phyloP scores from a whole-genome alignment of 768 basidiomycete genomes.

The Suillus americanus region DNA sequence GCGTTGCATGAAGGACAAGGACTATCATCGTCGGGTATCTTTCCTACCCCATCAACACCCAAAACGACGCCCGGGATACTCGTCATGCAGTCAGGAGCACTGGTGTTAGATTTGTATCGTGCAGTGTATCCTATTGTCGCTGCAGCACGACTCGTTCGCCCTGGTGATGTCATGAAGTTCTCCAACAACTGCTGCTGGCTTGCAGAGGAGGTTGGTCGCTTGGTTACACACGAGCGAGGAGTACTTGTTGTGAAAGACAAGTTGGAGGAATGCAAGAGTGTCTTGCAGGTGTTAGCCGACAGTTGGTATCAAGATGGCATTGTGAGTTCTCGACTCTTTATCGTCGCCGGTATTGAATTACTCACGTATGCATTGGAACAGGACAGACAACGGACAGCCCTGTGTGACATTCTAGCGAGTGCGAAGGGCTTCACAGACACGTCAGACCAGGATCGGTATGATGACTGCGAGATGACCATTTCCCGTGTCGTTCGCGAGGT shows the following conservation, averaged over 20 bases:
- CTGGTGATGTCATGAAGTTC: conserved; percentile 66
- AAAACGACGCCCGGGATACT: conserved; percentile 47
- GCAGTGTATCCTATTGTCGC: conserved; percentile 74
- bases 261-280: conserved; percentile 49
- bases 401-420: conserved; percentile 46
- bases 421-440: conserved; percentile 70
- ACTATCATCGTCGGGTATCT: conserved; percentile 56
- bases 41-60: conserved; percentile 35
- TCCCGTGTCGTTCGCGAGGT: conserved; percentile 63
- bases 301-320: conserved; percentile 72
- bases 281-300: conserved; percentile 56
- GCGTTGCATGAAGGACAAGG: conserved; percentile 67
- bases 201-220: conserved; percentile 41
- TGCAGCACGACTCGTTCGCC: conserved; percentile 43
- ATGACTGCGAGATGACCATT: conserved; percentile 72
- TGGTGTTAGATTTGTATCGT: conserved; percentile 75
- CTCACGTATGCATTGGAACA: conserved; percentile 6
- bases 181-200: conserved; percentile 83
- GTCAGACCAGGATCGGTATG: conserved; percentile 70
- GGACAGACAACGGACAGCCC: conserved; percentile 21
- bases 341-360: background rate
- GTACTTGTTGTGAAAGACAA: conserved; percentile 39
- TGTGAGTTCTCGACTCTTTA: conserved; percentile 41
- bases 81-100: conserved; percentile 59
- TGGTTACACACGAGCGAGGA: conserved; percentile 29